Evolutionary conservation across 1,284 basidiomycete genomes (phyloP), one percentile per base, ranked within the genome.

Genomic region (Takashimella tepidaria): DNA sequence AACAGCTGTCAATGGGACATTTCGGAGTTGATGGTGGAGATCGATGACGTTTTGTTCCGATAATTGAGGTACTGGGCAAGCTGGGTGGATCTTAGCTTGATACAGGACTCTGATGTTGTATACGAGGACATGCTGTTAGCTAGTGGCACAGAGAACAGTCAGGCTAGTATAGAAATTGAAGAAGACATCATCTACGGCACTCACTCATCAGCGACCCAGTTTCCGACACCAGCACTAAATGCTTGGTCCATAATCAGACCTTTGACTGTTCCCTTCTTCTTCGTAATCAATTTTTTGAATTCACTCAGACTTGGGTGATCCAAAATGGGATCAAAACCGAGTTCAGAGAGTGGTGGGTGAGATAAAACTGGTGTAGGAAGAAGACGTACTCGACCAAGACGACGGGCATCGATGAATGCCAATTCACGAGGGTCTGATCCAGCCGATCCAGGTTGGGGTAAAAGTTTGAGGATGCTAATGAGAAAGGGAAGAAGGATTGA

Each of bases 211-310:
- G 87, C 87, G 2, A 89, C 82, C 86, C 87, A 90, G 69, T 91
- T 92, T 1, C 89, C 88, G 3, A 92, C 82, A 0, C 89, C 89
- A 2, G 86, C 86, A 58, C 82, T 85, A 75, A 89, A 88, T 0
- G 84, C 82, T 69, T 91, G 89, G 71, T 92, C 85, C 45, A 92
- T 81, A 13, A 92, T 79, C 12, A 91, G 77, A 1, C 86, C 84
- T 63, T 91, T 92, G 59, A 89, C 81, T 0, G 88, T 85, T 49
- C 85, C 86, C 13, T 80, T 77, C 50, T 87, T 80, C 60, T 81
- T 84, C 11, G 69, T 62, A 8, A 89, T 76, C 13, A 78, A 62
- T 0, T 67, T 56, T 24, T 75, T 74, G 66, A 89, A 88, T 25
- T 82, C 79, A 2, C 80, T 79, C 0, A 85, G 60, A 3, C 79